Base-by-base conservation (phyloP, 2,329 filamentous ascomycete species). In the Curvularia sp. region DNA sequence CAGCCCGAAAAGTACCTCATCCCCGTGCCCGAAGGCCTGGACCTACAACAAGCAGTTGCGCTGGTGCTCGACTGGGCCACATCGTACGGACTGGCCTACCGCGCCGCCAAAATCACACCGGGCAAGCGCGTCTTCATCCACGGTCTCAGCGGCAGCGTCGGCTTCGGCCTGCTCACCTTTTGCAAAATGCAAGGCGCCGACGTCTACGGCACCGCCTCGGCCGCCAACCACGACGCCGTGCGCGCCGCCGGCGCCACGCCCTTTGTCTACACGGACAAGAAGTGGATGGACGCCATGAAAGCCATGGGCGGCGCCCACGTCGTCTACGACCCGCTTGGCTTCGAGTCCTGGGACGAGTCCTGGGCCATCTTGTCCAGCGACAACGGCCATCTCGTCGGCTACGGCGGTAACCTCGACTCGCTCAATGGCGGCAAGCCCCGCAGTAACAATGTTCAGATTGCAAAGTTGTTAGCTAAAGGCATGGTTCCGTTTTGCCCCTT, bases 311-410 rank as follows among this genome's bases (percentile, higher is more conserved):
- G 82, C 19, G 81, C 76, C 0, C 77, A 83, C 52, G 78, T 77
- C 19, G 79, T 82, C 19, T 83, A 81, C 46, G 83, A 84, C 25
- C 73, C 82, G 0, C 77, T 84, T 3, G 82, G 81, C 38, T 83
- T 80, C 61, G 80, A 83, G 59, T 82, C 80, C 58, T 84, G 76
- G 64, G 81, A 83, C 56, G 82, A 84, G 64, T 81, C 79, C 10
- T 84, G 77, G 72, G 70, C 72, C 3, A 81, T 83, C 38, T 72
- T 84, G 2, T 64, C 63, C 3, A 10, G 25, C 1, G 43, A 46
- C 2, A 12, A 21, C 0, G 43, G 43, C 3, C 43, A 30, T 10
- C 43, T 46, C 1, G 43, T 46, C 2, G 43, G 43, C 2, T 46
- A 46, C 27, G 43, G 27, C 5, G 43, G 43, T 1, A 46, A 46